These are phyloP conservation scores for Bremia lactucae DNA, from an alignment of 352 stramenopile genomes.

Conservation along the genomic window DNA sequence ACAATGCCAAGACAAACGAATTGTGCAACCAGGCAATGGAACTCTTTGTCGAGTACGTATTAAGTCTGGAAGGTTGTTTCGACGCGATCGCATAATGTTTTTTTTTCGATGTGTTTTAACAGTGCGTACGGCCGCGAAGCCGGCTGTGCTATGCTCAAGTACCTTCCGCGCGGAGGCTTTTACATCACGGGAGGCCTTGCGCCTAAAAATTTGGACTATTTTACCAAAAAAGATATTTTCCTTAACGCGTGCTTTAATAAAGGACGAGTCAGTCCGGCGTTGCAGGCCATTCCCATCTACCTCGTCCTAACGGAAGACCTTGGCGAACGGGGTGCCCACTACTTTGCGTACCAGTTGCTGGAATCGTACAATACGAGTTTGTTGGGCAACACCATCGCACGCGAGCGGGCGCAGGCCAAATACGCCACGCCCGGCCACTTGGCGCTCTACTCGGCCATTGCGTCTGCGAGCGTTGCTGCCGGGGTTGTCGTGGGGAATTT, in stretches of 20 bases:
- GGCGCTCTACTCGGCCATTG: too few relatives aligned
- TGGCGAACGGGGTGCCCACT: constrained; percentile 84
- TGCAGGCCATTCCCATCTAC: constrained; percentile 77
- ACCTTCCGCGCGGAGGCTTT: constrained; percentile 91
- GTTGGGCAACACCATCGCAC: constrained; percentile 23
- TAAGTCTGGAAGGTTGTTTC: too few relatives aligned
- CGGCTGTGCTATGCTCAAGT: constrained; percentile 91
- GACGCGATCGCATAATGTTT: too few relatives aligned
- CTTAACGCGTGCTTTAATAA: constrained; percentile 83
- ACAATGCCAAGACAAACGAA: constrained; percentile 76
- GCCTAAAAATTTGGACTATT: constrained; percentile 93
- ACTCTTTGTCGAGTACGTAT: constrained; percentile 87
- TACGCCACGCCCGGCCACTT: too few relatives aligned
- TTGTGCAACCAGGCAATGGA: constrained; percentile 86
- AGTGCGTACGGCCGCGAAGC: constrained; percentile 92
- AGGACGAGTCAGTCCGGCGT: constrained; percentile 72
- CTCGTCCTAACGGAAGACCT: constrained; percentile 87
- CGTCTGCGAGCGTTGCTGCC: too few relatives aligned
- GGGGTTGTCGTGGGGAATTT: too few relatives aligned
- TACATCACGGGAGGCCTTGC: constrained; percentile 96
- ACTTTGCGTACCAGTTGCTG: constrained; percentile 74
- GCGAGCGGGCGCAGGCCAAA: constrained; percentile 21
- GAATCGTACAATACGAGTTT: constrained; percentile 44
- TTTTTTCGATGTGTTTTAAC: not conserved
- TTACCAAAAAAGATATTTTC: constrained; percentile 77